Percentiles rank a stretch among this genome's conserved stretches.
Evolutionary conservation across 495 filamentous ascomycete species (phyloP).

Genomic region (Neurospora pannonica): DNA sequence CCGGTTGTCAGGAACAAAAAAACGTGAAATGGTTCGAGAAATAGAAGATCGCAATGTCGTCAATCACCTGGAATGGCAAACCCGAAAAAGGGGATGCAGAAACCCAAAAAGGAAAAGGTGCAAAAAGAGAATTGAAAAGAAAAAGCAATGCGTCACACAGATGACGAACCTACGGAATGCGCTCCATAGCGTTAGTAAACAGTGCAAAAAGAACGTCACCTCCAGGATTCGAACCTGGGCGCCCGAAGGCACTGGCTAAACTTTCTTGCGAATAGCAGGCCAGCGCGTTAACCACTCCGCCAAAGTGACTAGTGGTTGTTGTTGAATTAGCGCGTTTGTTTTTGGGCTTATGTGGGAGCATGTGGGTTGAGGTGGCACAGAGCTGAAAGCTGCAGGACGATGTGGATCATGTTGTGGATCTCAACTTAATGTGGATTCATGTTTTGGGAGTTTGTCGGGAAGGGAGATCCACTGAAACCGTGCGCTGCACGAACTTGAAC

Average conservation of each 20-base stretch:
- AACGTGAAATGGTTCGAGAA: neutral
- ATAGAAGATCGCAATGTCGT: neutral
- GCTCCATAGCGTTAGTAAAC: too few relatives aligned
- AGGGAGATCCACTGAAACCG: too few relatives aligned
- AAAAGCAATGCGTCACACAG: too few relatives aligned
- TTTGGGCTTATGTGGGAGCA: neutral
- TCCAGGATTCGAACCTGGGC: slow-evolving; percentile 4
- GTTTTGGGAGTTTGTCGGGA: too few relatives aligned
- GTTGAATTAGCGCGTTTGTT: neutral
- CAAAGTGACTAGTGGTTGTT: slow-evolving; percentile 2
- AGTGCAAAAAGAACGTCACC: too few relatives aligned
- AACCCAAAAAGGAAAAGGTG: neutral
- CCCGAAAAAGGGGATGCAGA: too few relatives aligned
- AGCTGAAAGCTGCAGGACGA: neutral
- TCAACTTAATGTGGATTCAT: neutral
- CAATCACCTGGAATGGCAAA: too few relatives aligned
- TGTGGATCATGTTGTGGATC: too few relatives aligned
- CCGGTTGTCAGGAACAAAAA: too few relatives aligned
- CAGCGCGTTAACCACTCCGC: slow-evolving; percentile 10
- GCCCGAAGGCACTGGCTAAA: slow-evolving; percentile 2
- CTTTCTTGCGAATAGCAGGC: slow-evolving; percentile 8
- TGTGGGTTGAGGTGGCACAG: neutral
- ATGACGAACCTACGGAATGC: too few relatives aligned
- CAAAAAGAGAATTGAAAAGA: too few relatives aligned
- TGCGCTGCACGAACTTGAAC: too few relatives aligned